These are phyloP conservation scores for Ophiostoma quercus DNA, from an alignment of 2,329 filamentous ascomycete genomes.

Conservation along the genomic window DNA sequence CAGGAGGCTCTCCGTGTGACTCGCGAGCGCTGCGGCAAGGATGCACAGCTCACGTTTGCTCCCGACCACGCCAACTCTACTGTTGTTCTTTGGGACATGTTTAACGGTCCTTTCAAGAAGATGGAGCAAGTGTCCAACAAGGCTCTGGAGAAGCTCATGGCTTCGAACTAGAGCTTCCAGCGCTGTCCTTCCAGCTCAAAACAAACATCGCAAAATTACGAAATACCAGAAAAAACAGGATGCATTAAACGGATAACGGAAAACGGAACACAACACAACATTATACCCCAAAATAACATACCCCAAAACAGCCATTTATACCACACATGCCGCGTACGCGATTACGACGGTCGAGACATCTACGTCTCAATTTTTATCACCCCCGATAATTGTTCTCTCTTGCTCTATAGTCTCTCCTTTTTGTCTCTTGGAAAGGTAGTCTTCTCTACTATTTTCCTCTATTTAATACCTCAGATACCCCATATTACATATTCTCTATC, in stretches of 20 bases:
- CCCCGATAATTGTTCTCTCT: background rate
- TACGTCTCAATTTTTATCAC: background rate
- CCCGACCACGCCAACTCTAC: slow-evolving; percentile 70
- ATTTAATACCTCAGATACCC: slow-evolving; percentile 24
- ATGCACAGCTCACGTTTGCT: slow-evolving; percentile 66
- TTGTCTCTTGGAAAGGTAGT: slow-evolving; percentile 4
- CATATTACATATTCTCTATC: slow-evolving; percentile 6
- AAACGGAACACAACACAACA: background rate
- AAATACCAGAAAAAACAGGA: background rate
- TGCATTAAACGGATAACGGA: background rate
- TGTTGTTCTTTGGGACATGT: slow-evolving; percentile 57
- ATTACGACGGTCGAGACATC: background rate
- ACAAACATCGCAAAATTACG: background rate
- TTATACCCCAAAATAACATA: background rate
- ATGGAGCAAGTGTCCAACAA: slow-evolving; percentile 54
- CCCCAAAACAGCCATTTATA: background rate
- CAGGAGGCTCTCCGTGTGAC: slow-evolving; percentile 66
- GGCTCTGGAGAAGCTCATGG: slow-evolving; percentile 48
- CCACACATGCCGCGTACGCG: background rate
- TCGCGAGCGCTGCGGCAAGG: slow-evolving; percentile 62
- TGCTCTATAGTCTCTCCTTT: background rate
- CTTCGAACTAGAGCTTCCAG: slow-evolving; percentile 41
- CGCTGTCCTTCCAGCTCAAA: background rate
- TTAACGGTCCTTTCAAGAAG: slow-evolving; percentile 56
- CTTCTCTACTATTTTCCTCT: background rate